Base-by-base conservation (phyloP, 164 flowering plant genomes). In the Echeveria elegans region DNA sequence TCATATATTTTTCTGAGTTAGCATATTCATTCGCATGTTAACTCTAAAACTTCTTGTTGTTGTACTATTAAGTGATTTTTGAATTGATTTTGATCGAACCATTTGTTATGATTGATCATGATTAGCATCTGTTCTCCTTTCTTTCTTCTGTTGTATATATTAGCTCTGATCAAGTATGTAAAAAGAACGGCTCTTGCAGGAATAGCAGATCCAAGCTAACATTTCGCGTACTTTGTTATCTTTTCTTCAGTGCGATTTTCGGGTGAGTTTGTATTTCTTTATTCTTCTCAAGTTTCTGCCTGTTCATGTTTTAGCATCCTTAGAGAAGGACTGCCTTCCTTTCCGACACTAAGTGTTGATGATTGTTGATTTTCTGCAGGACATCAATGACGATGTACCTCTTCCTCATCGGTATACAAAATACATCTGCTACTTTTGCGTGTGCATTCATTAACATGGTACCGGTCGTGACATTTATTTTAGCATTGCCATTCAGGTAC, bases 361-460 rank as follows among this genome's bases (percentile, higher is more conserved):
- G 28, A 32, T 28, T n/a, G 18, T 37, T 3, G 21, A 5, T 66
- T 59, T 67, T 45, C 65, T 80, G 43, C 70, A 92, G 98, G 85
- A 80, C 83, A 41, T 79, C 98, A 1, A 64, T 81, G 21, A 83
- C 94, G 0, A 93, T 83, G 69, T 86, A 80, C 72, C 67, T 84
- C 69, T 85, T 85, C 77, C 83, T 93, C 34, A 71, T 86, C 31
- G 98, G 98, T 38, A 75, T 90, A 19, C 78, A 86, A 59, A 76
- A 82, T 68, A 90, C 98, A 24, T 85, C 98, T 41, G 86, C 92
- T 23, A 88, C 98, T 1, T 85, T 84, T 59, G 40, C 88, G 0
- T 82, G 90, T 36, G 98, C 98, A 56, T 93, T 93, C 73, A 68
- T 86, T 80, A 93, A 90, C 79, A 70, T 86, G 72, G 86, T 82